Conservation (phyloP, 805 yeast genomes). For the Saturnispora sanitii region DNA sequence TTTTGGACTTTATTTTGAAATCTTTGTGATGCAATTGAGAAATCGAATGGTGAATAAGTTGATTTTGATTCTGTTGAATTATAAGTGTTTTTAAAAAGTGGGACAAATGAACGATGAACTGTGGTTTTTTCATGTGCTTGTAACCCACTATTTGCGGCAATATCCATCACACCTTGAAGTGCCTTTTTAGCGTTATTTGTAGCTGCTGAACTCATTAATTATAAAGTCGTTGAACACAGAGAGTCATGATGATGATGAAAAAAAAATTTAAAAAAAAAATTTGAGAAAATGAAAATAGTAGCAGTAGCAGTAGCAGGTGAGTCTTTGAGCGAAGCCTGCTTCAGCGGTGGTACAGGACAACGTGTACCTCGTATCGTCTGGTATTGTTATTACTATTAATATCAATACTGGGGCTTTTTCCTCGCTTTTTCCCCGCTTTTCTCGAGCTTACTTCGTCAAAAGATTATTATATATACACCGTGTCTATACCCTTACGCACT, state of each 20-base stretch:
- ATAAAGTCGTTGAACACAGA: neutral
- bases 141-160: neutral
- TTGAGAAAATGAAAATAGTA: no score
- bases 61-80: slow-evolving; percentile 21
- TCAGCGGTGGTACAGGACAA: no score
- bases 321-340: no score
- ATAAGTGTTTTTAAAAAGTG: slow-evolving; percentile 28
- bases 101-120: slow-evolving; percentile 27
- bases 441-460: no score
- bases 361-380: no score
- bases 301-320: no score
- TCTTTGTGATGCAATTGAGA: slow-evolving; percentile 47
- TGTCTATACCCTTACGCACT: no score
- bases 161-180: neutral
- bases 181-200: slow-evolving; percentile 5
- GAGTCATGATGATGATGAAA: neutral
- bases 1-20: slow-evolving; percentile 33
- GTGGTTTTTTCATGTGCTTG: slow-evolving; percentile 7
- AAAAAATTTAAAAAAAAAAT: no score
- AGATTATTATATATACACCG: no score
- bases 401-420: no score
- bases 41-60: slow-evolving; percentile 76
- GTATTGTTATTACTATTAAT: no score
- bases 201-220: neutral
- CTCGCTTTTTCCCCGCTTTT: no score